Evolutionary conservation across 495 filamentous ascomycete species (phyloP), one percentile per base, ranked within the genome.

Genomic region (Melanomma pulvis-pyrius): DNA sequence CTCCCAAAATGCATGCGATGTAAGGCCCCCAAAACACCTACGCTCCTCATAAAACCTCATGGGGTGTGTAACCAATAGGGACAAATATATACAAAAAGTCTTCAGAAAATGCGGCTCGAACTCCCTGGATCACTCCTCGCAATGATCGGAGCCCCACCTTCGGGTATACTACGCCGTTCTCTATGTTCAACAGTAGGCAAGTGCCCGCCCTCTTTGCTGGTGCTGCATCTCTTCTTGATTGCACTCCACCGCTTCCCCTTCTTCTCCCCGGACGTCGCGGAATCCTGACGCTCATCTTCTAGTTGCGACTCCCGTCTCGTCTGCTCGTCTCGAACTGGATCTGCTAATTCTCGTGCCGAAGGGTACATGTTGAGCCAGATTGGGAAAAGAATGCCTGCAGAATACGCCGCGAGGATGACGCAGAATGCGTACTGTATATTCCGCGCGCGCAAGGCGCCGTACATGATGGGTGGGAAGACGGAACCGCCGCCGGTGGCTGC

Each of bases 281-380:
- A 60, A 13, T 57, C 57, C 1, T 51, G 22, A 19, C 56, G 34
- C 39, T 59, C 63, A 24, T 62, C 39, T 19, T 68, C 65, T 29
- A 30, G 21, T 32, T 62, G 21, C 13, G 24, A 57, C 29, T 63
- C 51, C 7, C 53, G 49, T 32, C 59, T 50, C 7, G 65, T 54
- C 46, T 68, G 51, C 54, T 63, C 65, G 29, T 68, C 65, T 21
- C 47, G 22, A 17, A 52, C 44, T 1, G 68, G 68, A 73, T 88
- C 87, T 13, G 87, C 82, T 67, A 89, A 83, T 63, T 82, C 79
- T 71, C 84, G 81, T n/a, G 85, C 89, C 5, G 76, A 77, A 1
- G 82, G 80, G 9, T 82, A 75, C 1, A 82, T 24, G 58, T 86
- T 86, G 30, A 89, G 74, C 73, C 87, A 88, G 0, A 88, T 4